phyloP scores from a whole-genome alignment of 2,329 filamentous ascomycete genomes.

The Uncinocarpus reesii region DNA sequence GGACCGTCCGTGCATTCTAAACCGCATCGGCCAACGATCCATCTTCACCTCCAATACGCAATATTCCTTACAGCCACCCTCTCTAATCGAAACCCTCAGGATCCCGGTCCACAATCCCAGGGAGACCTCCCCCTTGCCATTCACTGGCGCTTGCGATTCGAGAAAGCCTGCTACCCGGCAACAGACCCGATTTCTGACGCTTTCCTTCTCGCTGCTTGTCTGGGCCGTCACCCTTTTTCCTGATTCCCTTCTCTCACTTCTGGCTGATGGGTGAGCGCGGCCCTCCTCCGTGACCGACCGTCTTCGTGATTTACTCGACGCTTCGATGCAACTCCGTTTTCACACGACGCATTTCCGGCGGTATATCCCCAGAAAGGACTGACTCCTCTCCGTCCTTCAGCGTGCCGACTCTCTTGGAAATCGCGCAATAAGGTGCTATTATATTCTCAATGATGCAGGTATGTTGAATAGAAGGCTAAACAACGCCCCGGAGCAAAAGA shows the following conservation, averaged over 20 bases:
- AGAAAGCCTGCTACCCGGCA: too few relatives aligned
- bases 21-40: neutral
- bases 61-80: constrained; percentile 1
- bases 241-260: neutral
- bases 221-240: neutral
- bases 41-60: constrained; percentile 5
- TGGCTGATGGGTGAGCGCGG: constrained; percentile 7
- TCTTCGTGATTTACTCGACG: constrained; percentile 23
- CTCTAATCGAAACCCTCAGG: neutral
- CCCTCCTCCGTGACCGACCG: constrained; percentile 12
- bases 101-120: constrained; percentile 5
- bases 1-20: neutral
- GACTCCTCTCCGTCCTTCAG: constrained; percentile 20
- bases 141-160: constrained; percentile 10
- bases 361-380: constrained; percentile 24
- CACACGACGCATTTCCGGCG: constrained; percentile 23
- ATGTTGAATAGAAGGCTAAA: neutral
- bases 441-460: constrained; percentile 11
- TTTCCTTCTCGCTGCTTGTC: neutral
- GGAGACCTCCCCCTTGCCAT: neutral
- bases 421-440: constrained; percentile 1
- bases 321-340: constrained; percentile 33
- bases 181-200: neutral
- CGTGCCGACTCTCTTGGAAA: constrained; percentile 14
- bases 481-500: neutral